phyloP scores from a whole-genome alignment of 495 filamentous ascomycete genomes.

The Cladorrhinum samala region DNA sequence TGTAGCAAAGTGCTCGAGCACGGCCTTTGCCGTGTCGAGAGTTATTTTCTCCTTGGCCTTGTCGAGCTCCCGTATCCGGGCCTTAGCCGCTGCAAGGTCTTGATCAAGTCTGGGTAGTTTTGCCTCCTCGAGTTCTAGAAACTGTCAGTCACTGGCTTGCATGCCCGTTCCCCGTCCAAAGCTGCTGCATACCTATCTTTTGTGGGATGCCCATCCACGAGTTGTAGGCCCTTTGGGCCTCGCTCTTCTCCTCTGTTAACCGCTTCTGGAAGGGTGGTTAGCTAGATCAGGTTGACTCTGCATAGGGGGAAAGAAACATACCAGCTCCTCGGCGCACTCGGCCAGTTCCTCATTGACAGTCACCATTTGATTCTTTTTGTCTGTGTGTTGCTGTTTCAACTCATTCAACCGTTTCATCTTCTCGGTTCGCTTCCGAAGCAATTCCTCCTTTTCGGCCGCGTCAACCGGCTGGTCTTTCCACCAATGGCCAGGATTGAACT shows the following conservation, averaged over 20 bases:
- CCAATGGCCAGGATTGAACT: constrained; percentile 47
- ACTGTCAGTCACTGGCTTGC: neutral
- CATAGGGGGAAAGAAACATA: constrained; percentile 18
- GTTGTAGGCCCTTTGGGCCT: constrained; percentile 55
- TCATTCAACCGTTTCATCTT: too few relatives aligned
- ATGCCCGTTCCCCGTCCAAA: neutral
- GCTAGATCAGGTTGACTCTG: neutral
- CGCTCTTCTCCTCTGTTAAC: constrained; percentile 32
- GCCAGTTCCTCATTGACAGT: neutral
- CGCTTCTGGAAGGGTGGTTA: constrained; percentile 29
- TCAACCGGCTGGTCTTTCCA: constrained; percentile 81
- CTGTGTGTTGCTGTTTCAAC: constrained; percentile 24
- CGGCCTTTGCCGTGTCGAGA: constrained; percentile 56
- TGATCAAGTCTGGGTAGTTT: constrained; percentile 39
- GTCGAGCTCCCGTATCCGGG: constrained; percentile 23
- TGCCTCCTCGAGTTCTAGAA: constrained; percentile 47
- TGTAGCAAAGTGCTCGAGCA: constrained; percentile 53
- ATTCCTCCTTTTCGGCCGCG: constrained; percentile 47
- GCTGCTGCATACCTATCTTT: constrained; percentile 52
- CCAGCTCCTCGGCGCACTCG: constrained; percentile 20
- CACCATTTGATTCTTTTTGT: constrained; percentile 23
- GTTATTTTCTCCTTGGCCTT: constrained; percentile 48
- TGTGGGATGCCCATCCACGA: constrained; percentile 62
- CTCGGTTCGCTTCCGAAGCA: constrained; percentile 34
- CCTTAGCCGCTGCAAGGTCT: constrained; percentile 27